Evolutionary conservation across 1,284 basidiomycete genomes (phyloP), one percentile per base, ranked within the genome.

Genomic region (Ustilago crameri): DNA sequence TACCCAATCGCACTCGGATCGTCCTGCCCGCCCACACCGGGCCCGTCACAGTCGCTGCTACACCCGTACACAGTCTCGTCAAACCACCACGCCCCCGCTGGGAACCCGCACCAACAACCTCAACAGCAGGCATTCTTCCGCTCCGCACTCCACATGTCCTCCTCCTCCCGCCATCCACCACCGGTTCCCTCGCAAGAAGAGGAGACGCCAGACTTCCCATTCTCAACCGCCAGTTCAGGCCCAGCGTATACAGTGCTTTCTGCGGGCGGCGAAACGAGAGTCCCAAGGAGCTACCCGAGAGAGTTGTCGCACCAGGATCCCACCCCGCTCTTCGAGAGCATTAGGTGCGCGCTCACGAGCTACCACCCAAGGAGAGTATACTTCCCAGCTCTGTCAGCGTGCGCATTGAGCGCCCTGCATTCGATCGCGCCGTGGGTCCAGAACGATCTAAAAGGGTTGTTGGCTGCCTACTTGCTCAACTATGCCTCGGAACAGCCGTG

Each of bases 221-320:
- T 66, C 41, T 66, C 63, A n/a, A 66, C 57, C 40, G 63, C 63
- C 8, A 48, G 43, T n/a, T 66, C 63, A 1, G 63, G 57, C 9
- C 63, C 63, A 0, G 63, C 57, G 17, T 55, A 49, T 10, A 60
- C 49, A 0, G 26, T 45, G n/a, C 40, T 66, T 22, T 23, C 43
- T 18, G 20, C 46, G 5, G 26, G 26, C 50, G 30, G 43, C 17
- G 26, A 43, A 4, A 20, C 56, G 2, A 18, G 58, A 15, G 27
- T 61, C 5, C 27, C 52, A 0, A 22, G 64, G n/a, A 43, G 52
- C 2, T 61, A 67, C 18, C 64, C 64, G 12, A 26, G 43, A 4
- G 56, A 69, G 22, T 26, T 64, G 9, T 24, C 35, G 1, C 67
- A 64, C 43, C 67, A 70, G 40, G 45, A 70, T 35, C 57, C 67